A percentile compares a stretch with the other conserved stretches of the same genome.
These are phyloP conservation scores for Tylopilus subfusipes DNA, from an alignment of 768 basidiomycete species.

Conservation along the genomic window DNA sequence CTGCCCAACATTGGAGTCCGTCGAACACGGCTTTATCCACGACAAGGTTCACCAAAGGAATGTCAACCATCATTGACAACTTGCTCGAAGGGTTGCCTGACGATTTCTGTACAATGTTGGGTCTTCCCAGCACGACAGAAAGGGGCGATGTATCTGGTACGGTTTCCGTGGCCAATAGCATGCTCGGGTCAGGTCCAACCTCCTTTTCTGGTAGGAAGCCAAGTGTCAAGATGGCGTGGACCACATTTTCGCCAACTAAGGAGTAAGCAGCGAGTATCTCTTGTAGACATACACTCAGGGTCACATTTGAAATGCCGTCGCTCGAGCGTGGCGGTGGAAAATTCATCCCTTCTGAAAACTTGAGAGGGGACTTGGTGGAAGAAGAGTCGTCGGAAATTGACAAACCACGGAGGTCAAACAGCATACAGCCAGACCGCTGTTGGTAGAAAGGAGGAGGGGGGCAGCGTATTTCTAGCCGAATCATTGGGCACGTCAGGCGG, in stretches of 20 bases:
- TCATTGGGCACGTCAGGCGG: constrained; percentile 45
- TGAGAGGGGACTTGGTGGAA: constrained; percentile 21
- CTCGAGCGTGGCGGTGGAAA: neutral
- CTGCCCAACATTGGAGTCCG: constrained; percentile 81
- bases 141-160: constrained; percentile 16
- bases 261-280: constrained; percentile 52
- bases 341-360: constrained; percentile 27
- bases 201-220: constrained; percentile 38
- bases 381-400: constrained; percentile 33
- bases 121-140: constrained; percentile 20
- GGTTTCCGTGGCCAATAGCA: constrained; percentile 26
- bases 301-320: constrained; percentile 5
- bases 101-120: neutral
- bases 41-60: constrained; percentile 64
- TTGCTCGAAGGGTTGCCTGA: constrained; percentile 2
- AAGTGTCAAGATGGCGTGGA: constrained; percentile 47
- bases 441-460: constrained; percentile 48
- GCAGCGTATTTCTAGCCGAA: constrained; percentile 68
- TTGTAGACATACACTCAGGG: constrained; percentile 42
- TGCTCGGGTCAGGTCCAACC: constrained; percentile 12
- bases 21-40: constrained; percentile 68
- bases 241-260: constrained; percentile 35
- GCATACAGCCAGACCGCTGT: constrained; percentile 64
- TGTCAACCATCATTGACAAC: constrained; percentile 26
- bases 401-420: constrained; percentile 61